phyloP scores from a whole-genome alignment of 2,329 filamentous ascomycete species.

The Scolecobasidium constrictum region DNA sequence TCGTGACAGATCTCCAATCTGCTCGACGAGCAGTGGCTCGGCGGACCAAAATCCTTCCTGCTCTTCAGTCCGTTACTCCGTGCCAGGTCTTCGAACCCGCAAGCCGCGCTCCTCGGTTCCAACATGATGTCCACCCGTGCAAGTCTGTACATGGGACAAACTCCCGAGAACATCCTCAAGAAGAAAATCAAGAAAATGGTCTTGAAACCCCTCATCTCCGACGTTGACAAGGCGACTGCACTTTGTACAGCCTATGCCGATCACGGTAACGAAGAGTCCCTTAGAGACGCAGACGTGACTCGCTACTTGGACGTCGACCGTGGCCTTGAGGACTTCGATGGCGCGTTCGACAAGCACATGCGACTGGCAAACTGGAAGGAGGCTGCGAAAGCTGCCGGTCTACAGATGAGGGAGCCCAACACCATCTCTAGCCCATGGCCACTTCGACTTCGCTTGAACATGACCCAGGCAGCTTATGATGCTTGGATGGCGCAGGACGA shows the following conservation, averaged over 20 bases:
- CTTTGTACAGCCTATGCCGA: too few species aligned
- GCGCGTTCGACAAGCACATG: slow-evolving; percentile 12
- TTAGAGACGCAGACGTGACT: slow-evolving; percentile 10
- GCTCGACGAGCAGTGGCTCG: slow-evolving; percentile 25
- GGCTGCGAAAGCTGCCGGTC: slow-evolving; percentile 8
- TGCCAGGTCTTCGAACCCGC: slow-evolving; percentile 20
- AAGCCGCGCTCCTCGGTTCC: slow-evolving; percentile 30
- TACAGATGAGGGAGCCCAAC: slow-evolving; percentile 19
- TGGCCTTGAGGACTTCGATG: slow-evolving; percentile 9
- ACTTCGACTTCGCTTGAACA: slow-evolving; percentile 17
- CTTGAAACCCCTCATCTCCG: not conserved
- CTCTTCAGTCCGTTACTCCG: slow-evolving; percentile 25
- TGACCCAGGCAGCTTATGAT: too few species aligned
- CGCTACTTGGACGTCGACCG: slow-evolving; percentile 10
- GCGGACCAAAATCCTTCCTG: slow-evolving; percentile 16
- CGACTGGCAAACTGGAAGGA: slow-evolving; percentile 9
- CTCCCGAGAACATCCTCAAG: too few species aligned
- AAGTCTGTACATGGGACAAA: slow-evolving; percentile 11
- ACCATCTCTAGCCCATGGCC: slow-evolving; percentile 26
- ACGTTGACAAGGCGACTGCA: not conserved
- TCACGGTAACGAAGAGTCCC: slow-evolving; percentile 5
- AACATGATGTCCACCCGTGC: slow-evolving; percentile 27
- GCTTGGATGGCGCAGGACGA: too few species aligned
- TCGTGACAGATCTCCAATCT: slow-evolving; percentile 28
- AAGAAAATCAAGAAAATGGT: not conserved